Conservation (phyloP, 1,284 basidiomycete species). For the Rhodotorula sp. region DNA sequence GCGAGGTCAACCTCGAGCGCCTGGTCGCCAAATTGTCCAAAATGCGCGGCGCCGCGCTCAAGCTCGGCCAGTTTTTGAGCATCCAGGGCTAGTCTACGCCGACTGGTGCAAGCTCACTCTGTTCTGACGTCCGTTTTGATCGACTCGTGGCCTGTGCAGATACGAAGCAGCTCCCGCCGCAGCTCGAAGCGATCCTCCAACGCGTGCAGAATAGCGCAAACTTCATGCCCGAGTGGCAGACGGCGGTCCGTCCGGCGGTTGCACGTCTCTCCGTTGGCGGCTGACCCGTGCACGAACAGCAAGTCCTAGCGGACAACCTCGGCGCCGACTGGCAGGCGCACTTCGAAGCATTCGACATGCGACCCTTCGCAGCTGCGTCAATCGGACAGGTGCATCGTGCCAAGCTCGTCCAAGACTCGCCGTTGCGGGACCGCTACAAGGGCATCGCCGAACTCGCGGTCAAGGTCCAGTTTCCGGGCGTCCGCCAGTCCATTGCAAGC, state of each 20-base stretch:
- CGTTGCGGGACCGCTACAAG: slow-evolving; percentile 46
- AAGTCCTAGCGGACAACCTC: slow-evolving; percentile 72
- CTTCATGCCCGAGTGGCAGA: slow-evolving; percentile 98
- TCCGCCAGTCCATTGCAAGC: slow-evolving; percentile 77
- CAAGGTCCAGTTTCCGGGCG: slow-evolving; percentile 95
- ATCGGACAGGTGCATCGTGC: slow-evolving; percentile 95
- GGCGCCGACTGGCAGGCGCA: slow-evolving; percentile 71
- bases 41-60: slow-evolving; percentile 95
- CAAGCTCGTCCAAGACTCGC: slow-evolving; percentile 54
- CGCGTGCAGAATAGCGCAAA: slow-evolving; percentile 93
- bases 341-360: slow-evolving; percentile 75
- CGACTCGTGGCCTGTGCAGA: slow-evolving; percentile 56
- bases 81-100: slow-evolving; percentile 68
- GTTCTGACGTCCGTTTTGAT: background rate
- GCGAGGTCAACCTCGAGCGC: slow-evolving; percentile 82
- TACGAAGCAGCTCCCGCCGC: slow-evolving; percentile 80
- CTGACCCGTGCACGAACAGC: slow-evolving; percentile 46
- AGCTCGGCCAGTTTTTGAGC: slow-evolving; percentile 95
- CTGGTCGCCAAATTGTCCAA: slow-evolving; percentile 87
- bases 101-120: slow-evolving; percentile 44
- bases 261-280: background rate
- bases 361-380: slow-evolving; percentile 92
- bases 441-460: slow-evolving; percentile 67
- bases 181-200: slow-evolving; percentile 83
- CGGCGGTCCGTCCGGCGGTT: slow-evolving; percentile 64